Conservation (phyloP, 2,329 filamentous ascomycete genomes). For the Ophiostoma piceae region DNA sequence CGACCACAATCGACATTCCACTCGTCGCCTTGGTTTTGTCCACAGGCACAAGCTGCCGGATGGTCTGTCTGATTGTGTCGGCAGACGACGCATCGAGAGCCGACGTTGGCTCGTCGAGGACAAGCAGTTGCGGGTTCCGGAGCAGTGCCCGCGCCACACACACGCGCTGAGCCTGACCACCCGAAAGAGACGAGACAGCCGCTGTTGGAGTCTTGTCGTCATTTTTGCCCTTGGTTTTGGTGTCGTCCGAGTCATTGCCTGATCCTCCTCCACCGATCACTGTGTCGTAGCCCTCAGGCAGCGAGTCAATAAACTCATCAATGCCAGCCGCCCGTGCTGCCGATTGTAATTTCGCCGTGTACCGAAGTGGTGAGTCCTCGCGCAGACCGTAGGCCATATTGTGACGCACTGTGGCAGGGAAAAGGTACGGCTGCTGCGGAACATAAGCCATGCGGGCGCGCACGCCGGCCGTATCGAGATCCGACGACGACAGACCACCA, state of each 20-base stretch:
- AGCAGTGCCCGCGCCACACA: constrained; percentile 75
- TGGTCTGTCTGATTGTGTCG: constrained; percentile 50
- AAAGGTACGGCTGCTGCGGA: constrained; percentile 66
- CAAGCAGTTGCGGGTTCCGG: constrained; percentile 63
- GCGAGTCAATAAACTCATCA: constrained; percentile 67
- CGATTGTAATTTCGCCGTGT: constrained; percentile 40
- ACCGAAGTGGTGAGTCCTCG: constrained; percentile 47
- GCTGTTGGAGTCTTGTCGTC: not conserved
- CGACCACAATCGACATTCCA: constrained; percentile 66
- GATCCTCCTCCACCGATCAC: constrained; percentile 56
- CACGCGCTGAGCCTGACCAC: constrained; percentile 77
- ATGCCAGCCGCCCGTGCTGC: constrained; percentile 60
- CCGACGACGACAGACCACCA: constrained; percentile 50
- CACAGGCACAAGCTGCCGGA: constrained; percentile 18
- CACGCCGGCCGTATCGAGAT: constrained; percentile 56
- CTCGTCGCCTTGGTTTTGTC: not conserved
- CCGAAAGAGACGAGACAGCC: constrained; percentile 53
- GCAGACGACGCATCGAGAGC: constrained; percentile 69
- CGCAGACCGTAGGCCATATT: constrained; percentile 80
- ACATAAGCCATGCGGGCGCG: constrained; percentile 62
- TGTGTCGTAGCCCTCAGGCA: constrained; percentile 68
- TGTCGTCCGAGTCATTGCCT: constrained; percentile 37
- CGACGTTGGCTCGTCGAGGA: constrained; percentile 78
- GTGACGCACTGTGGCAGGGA: constrained; percentile 67
- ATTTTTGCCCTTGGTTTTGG: not conserved